Percentiles rank a stretch among this genome's conserved stretches.
Conservation (phyloP, 2,329 filamentous ascomycete genomes). For the Scedosporium dehoogii region DNA sequence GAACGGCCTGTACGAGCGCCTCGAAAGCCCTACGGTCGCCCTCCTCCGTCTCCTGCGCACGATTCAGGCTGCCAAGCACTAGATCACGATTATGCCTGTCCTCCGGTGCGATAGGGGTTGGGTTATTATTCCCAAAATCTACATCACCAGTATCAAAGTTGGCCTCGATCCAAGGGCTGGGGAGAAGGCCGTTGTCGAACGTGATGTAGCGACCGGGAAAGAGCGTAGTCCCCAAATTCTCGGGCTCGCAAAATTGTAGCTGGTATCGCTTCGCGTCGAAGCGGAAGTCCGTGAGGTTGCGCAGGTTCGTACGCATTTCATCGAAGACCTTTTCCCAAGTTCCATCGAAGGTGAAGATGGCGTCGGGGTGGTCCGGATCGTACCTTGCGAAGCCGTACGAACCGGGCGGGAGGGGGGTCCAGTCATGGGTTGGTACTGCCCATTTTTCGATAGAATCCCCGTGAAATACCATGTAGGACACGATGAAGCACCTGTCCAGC, state of each 20-base stretch:
- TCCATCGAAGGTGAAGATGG: conserved; percentile 7
- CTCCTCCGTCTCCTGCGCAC: neutral
- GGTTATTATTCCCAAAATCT: neutral
- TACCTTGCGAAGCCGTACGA: neutral
- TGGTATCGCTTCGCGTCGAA: neutral
- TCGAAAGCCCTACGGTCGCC: neutral
- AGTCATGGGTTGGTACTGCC: conserved; percentile 7
- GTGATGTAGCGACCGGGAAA: neutral
- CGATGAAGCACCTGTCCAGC: conserved; percentile 10
- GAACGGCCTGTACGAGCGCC: neutral
- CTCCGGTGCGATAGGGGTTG: too few relatives aligned
- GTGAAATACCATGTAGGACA: conserved; percentile 4
- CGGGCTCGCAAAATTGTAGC: neutral
- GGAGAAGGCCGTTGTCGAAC: neutral
- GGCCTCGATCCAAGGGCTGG: neutral
- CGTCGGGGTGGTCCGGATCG: neutral
- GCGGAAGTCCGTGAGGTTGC: conserved; percentile 12
- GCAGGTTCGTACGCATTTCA: conserved; percentile 9
- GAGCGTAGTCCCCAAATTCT: neutral
- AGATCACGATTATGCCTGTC: too few relatives aligned
- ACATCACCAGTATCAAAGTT: neutral
- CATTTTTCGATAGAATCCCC: neutral
- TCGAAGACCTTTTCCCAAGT: conserved; percentile 16
- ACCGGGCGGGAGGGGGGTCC: conserved; percentile 7
- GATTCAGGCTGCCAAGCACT: neutral